These are phyloP conservation scores for Apiospora marii DNA, from an alignment of 2,329 filamentous ascomycete species.

Conservation along the genomic window DNA sequence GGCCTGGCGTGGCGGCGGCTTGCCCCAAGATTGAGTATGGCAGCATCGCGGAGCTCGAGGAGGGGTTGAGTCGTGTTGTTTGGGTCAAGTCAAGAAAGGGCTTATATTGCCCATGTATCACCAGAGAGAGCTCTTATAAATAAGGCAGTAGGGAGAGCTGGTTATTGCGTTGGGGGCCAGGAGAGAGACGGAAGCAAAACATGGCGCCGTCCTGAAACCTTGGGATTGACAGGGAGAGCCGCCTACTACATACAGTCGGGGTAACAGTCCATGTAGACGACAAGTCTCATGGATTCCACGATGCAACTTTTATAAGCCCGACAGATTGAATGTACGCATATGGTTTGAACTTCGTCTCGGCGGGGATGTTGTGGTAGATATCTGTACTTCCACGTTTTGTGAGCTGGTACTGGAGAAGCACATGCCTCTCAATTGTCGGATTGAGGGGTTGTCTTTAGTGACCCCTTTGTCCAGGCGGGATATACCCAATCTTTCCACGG, in stretches of 20 bases:
- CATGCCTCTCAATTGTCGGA: background rate
- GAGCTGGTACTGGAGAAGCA: no score
- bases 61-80: conserved; percentile 56
- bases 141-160: conserved; percentile 34
- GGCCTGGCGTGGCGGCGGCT: conserved; percentile 55
- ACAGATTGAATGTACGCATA: no score
- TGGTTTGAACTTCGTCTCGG: no score
- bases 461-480: background rate
- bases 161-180: conserved; percentile 38
- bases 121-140: background rate
- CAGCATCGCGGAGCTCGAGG: conserved; percentile 52
- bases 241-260: no score
- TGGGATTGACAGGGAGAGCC: no score
- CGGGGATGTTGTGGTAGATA: conserved; percentile 30
- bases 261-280: no score
- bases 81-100: conserved; percentile 52
- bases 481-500: background rate
- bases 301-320: no score
- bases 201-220: no score
- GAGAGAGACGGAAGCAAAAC: no score
- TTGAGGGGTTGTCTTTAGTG: background rate
- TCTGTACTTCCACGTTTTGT: conserved; percentile 43
- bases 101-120: background rate
- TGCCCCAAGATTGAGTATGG: conserved; percentile 49
- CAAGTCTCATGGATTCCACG: no score